A percentile compares a stretch with the other conserved stretches of the same genome.
phyloP scores from a whole-genome alignment of 441 rosid species.

The Eugenia klotzschiana region DNA sequence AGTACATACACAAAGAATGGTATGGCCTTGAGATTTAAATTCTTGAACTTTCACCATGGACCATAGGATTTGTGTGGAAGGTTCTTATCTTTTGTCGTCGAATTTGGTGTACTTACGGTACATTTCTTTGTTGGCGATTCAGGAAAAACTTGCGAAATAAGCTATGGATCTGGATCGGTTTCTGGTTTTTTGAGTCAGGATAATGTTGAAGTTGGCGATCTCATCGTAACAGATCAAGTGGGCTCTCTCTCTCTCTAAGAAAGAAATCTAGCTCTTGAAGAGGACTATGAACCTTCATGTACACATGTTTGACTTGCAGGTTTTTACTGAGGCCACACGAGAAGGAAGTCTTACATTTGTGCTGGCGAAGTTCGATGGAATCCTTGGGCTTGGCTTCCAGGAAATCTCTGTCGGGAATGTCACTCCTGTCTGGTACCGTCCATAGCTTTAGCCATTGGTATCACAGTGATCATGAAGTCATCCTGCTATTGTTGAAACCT shows the following conservation, averaged over 20 bases:
- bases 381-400: slow-evolving; percentile 71
- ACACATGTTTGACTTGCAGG: slow-evolving; percentile 16
- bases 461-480: not conserved
- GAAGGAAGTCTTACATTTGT: slow-evolving; percentile 46
- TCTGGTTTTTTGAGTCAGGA: slow-evolving; percentile 75
- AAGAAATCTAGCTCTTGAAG: not conserved
- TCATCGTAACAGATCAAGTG: slow-evolving; percentile 56
- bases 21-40: not conserved
- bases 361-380: slow-evolving; percentile 63
- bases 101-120: not conserved
- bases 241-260: not conserved
- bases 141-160: slow-evolving; percentile 47
- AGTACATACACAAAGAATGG: slow-evolving; percentile 43
- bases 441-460: not conserved
- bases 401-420: slow-evolving; percentile 62
- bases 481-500: not conserved
- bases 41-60: not conserved
- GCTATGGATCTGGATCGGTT: slow-evolving; percentile 63
- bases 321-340: slow-evolving; percentile 56
- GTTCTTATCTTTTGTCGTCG: not conserved
- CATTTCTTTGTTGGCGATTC: slow-evolving; percentile 5
- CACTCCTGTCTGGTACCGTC: slow-evolving; percentile 50
- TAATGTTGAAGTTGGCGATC: slow-evolving; percentile 51
- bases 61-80: not conserved
- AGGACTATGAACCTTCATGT: not conserved